Evolutionary conservation across 202 grass and related monocot species (phyloP).

Genomic region (Zoysia matrella): DNA sequence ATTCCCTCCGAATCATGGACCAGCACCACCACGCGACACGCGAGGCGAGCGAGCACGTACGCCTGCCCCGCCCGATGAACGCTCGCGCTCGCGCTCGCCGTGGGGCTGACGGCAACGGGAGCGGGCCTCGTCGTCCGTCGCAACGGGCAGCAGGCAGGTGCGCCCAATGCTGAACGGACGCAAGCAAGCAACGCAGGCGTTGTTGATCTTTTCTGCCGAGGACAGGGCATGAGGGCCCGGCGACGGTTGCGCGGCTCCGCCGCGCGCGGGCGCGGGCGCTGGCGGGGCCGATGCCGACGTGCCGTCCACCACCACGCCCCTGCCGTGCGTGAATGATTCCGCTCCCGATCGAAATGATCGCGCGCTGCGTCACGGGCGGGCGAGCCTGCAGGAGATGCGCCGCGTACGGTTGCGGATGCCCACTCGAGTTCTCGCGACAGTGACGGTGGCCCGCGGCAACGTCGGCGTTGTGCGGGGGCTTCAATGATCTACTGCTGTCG

Average conservation of each 20-base stretch:
- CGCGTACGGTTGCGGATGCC: too few relatives aligned
- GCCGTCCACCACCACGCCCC: neutral
- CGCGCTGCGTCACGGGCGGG: slow-evolving; percentile 20
- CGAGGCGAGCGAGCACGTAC: too few relatives aligned
- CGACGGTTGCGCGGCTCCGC: slow-evolving; percentile 15
- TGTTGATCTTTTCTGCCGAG: neutral
- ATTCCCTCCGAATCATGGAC: too few relatives aligned
- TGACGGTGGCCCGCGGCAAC: too few relatives aligned
- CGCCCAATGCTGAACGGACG: slow-evolving; percentile 14
- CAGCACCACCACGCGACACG: too few relatives aligned
- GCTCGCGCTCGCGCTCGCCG: too few relatives aligned
- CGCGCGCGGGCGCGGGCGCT: neutral
- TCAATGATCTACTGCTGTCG: too few relatives aligned
- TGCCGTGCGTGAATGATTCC: neutral
- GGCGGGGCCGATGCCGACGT: slow-evolving; percentile 26
- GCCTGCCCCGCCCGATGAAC: too few relatives aligned
- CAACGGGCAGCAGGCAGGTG: neutral
- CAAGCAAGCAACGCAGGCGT: neutral
- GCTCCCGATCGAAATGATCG: slow-evolving; percentile 11
- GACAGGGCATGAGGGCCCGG: slow-evolving; percentile 28
- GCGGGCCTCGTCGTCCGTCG: too few relatives aligned
- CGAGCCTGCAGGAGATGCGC: too few relatives aligned
- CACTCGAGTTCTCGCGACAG: too few relatives aligned
- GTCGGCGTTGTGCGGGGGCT: neutral
- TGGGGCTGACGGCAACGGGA: too few relatives aligned